Evolutionary conservation across 441 rosid genomes (phyloP), one percentile per base, ranked within the genome.

Genomic region (Raphanus hybrid): DNA sequence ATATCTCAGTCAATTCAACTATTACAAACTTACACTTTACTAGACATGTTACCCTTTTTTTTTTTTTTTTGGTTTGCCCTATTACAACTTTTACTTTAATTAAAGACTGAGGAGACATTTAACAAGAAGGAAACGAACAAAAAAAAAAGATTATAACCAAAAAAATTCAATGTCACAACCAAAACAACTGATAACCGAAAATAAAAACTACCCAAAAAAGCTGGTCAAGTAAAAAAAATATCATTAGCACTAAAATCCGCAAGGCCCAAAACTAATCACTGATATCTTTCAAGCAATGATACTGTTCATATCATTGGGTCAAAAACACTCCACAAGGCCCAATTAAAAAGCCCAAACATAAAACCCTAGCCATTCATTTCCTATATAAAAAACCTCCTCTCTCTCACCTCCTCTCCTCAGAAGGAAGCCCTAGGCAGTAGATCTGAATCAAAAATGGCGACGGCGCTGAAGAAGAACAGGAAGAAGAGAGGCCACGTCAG

Each of bases 401-500:
- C 43, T 7, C 43, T 37, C 9, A 37, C 8, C 43, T 37, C 43
- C 43, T 3, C 43, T 37, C 43, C 43, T 3, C 4, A 35, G 55
- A 61, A 62, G 61, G 52, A 0, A 11, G 12, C 60, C 32, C 64
- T 54, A n/a, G 34, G 34, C 34, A 29, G 9, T 72, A 39, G 75
- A 79, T 74, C 78, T 69, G 34, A 41, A 8, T 8, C 16, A 73
- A 67, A 92, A 70, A 92, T 89, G 97, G 85, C 92, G 48, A 92
- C 97, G 65, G 74, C 87, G 48, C 81, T 87, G 82, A 92, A 88
- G 94, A 92, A 92, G 91, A 89, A 90, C 80, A 85, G 97, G 66
- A 92, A 92, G 94, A 92, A 92, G 94, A 77, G 96, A n/a, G 97
- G 97, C 1, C 97, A 92, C 73, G 97, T 92, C 63, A 87, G 92